Base-by-base conservation (phyloP, 2,329 filamentous ascomycete species). In the Aureobasidium zeae region DNA sequence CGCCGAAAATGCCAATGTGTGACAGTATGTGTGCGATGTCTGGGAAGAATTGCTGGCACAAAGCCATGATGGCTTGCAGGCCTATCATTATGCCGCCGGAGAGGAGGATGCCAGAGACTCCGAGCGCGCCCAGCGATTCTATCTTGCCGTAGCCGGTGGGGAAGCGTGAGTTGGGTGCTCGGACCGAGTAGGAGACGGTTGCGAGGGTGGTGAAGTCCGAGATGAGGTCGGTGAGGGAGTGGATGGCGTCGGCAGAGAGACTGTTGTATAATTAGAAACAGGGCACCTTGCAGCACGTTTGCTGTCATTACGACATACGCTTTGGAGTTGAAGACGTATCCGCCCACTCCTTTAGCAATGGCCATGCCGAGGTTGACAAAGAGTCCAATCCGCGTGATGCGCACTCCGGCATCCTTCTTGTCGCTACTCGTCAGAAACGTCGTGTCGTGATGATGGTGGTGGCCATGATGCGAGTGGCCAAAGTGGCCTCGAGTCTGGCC, bases 131-230 rank as follows among this genome's bases (percentile, higher is more conserved):
- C 58, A 98, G 67, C 56, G 87, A 94, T 70, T 98, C 91, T n/a
- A 98, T 77, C 69, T 98, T 98, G 59, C 91, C 91, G 60, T 94
- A 98, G 2, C 91, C 91, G 55, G 80, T 78, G 2, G 91, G 91
- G 59, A 94, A 98, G 29, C 76, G 76, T 44, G 83, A 74, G 9
- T 84, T 86, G 0, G 91, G 87, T 5, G 86, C 81, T 55, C 83
- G 86, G 48, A 96, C 67, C 48, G 88, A 94, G 79, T 85, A 94
- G 15, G 88, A 89, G 34, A 98, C 88, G 8, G 91, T 98, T 12
- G 86, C 85, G 15, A 98, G 74, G 1, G 91, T 98, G 62, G 95
- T 79, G 54, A 98, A 74, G 63, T 98, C 91, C 42, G 88, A 95
- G 48, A 94, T 86, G 45, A 98, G 76, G 64, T 98, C 91, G 36